Evolutionary conservation across 495 filamentous ascomycete genomes (phyloP), one percentile per base, ranked within the genome.

Genomic region (Talaromyces wortmannii): DNA sequence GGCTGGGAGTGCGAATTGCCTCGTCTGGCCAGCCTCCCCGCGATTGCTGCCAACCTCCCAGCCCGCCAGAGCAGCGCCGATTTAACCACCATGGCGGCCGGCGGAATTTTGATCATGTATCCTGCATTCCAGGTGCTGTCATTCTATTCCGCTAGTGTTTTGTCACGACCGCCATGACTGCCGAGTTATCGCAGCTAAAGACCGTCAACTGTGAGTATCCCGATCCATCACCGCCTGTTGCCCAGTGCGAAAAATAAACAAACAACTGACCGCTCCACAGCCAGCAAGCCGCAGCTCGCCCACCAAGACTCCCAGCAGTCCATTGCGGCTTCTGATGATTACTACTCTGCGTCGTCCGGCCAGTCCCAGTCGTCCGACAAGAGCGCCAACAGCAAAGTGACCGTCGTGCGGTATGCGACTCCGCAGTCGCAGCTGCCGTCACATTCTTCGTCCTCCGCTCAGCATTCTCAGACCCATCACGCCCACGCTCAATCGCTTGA

Each of bases 311-410:
- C 82, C 0, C 73, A 75, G 56, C 84, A 84, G 59, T 87, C 82
- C 45, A 67, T 83, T 50, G 73, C 83, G 47, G 84, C 83, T 46
- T 85, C 84, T 43, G 83, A 87, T 70, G 81, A 86, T 67, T 86
- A 86, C 66, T 84, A 82, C 62, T 85, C 82, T n/a, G 73, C 84
- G 61, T 79, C 78, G 30, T 80, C 80, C 42, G 67, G 68, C 55
- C 62, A 70, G 40, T 76, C 77, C 45, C 62, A 70, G 40, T 76
- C 77, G 44, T 74, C 71, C 30, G 67, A 61, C 46, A 72, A 74
- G 33, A 78, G 68, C 57, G 69, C 63, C 58, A 77, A 77, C 45
- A 81, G 83, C 47, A 65, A 66, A 56, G 64, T 62, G 6, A 78
- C 77, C 10, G 69, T 74, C 23, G 69, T 75, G 58, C 76, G 72